phyloP scores from a whole-genome alignment of 2,329 filamentous ascomycete genomes.

The Verticillium dahliae region DNA sequence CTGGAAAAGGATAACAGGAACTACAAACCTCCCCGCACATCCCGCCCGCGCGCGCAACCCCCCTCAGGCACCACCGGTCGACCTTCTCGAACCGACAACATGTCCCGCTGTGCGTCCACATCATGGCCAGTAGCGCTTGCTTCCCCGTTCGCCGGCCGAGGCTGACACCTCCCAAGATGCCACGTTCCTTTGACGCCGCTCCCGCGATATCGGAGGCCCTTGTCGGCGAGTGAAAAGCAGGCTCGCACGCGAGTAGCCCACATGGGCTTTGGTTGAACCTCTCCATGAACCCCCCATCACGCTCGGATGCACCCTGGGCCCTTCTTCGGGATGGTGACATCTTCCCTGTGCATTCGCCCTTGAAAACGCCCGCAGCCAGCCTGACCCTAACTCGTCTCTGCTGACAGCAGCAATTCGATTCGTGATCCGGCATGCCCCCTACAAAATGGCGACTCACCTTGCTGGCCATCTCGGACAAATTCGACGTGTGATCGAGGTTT shows the following conservation, averaged over 20 bases:
- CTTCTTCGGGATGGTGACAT: neutral
- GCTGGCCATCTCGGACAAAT: neutral
- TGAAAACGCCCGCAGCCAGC: neutral
- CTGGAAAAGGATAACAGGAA: neutral
- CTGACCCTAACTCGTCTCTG: neutral
- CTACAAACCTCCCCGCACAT: constrained; percentile 2
- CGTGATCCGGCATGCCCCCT: neutral
- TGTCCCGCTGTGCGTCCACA: neutral
- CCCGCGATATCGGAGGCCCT: neutral
- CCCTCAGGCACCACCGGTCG: neutral
- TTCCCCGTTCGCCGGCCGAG: neutral
- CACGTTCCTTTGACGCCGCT: neutral
- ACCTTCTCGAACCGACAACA: neutral
- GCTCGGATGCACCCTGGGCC: neutral
- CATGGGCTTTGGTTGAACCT: neutral
- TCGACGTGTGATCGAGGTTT: neutral
- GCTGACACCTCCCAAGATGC: neutral
- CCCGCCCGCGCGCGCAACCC: neutral
- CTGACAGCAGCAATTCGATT: neutral
- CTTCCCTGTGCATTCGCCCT: neutral
- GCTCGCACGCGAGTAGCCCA: neutral
- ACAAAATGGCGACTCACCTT: neutral
- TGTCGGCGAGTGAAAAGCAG: neutral
- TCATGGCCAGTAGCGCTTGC: neutral
- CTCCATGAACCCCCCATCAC: neutral